A percentile compares a stretch with the other conserved stretches of the same genome.
Conservation (phyloP, 2,329 filamentous ascomycete genomes). For the Teratosphaeria pseudoeucalypti region DNA sequence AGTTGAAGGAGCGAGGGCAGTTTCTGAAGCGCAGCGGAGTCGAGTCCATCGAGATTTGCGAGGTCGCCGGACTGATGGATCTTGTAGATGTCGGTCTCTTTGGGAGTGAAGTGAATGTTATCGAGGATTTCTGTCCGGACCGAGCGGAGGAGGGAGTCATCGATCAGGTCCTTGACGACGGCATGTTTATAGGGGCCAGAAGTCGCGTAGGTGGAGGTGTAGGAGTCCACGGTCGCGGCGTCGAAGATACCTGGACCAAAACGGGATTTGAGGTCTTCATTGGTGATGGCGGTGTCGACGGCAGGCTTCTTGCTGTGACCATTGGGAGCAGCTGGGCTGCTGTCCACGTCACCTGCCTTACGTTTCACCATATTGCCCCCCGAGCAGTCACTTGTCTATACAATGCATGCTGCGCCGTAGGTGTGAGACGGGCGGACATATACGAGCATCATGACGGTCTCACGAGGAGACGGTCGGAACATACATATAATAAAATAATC, state of each 20-base stretch:
- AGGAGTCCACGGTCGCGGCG: slow-evolving; percentile 45
- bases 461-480: background rate
- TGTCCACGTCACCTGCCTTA: slow-evolving; percentile 27
- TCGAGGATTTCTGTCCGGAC: slow-evolving; percentile 83
- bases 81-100: slow-evolving; percentile 99
- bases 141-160: slow-evolving; percentile 69
- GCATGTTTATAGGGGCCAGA: slow-evolving; percentile 79
- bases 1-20: slow-evolving; percentile 82
- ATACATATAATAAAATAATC: background rate
- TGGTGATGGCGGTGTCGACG: slow-evolving; percentile 18
- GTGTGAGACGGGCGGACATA: no score
- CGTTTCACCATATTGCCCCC: slow-evolving; percentile 29
- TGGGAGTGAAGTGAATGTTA: slow-evolving; percentile 91
- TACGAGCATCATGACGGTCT: background rate
- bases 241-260: slow-evolving; percentile 61
- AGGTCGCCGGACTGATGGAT: slow-evolving; percentile 98
- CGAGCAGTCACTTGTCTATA: no score
- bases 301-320: slow-evolving; percentile 32
- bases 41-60: slow-evolving; percentile 89
- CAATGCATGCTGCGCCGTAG: background rate
- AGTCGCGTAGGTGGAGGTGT: slow-evolving; percentile 51
- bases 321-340: slow-evolving; percentile 13
- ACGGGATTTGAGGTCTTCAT: slow-evolving; percentile 37
- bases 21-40: slow-evolving; percentile 72
- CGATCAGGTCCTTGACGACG: slow-evolving; percentile 72